These are phyloP conservation scores for Parasarocladium wereldwijsianum DNA, from an alignment of 2,329 filamentous ascomycete genomes.

Conservation along the genomic window DNA sequence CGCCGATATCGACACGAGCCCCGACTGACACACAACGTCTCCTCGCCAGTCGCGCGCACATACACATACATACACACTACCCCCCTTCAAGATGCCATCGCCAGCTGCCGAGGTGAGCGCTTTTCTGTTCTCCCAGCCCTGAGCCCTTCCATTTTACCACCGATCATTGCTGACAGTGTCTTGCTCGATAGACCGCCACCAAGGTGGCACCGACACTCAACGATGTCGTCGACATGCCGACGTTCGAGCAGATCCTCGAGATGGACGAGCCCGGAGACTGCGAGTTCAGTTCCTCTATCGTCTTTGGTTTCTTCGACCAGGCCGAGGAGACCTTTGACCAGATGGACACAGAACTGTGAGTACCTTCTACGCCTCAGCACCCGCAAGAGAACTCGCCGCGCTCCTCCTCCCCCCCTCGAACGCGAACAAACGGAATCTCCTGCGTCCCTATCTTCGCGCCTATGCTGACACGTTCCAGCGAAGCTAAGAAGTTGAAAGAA, in stretches of 20 bases:
- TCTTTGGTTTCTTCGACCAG: slow-evolving; percentile 86
- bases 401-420: too few species aligned
- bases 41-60: too few species aligned
- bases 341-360: slow-evolving; percentile 77
- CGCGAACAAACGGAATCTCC: not conserved
- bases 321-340: slow-evolving; percentile 71
- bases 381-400: slow-evolving; percentile 5
- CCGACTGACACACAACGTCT: too few species aligned
- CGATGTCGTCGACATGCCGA: slow-evolving; percentile 52
- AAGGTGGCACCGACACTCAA: not conserved
- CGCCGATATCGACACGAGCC: too few species aligned
- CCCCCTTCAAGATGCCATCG: too few species aligned
- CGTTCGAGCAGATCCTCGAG: slow-evolving; percentile 91
- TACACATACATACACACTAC: too few species aligned
- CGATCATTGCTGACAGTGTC: too few species aligned
- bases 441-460: not conserved
- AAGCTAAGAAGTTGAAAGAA: slow-evolving; percentile 51
- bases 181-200: not conserved
- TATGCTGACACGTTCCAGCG: slow-evolving; percentile 28
- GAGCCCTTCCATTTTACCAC: too few species aligned
- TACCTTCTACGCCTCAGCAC: slow-evolving; percentile 7
- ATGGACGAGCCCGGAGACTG: slow-evolving; percentile 87
- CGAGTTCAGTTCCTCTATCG: slow-evolving; percentile 80
- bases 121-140: too few species aligned
- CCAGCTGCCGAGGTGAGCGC: too few species aligned